Conservation (phyloP, 1,139 yeast genomes). For the Lodderomyces metapsilosis region DNA sequence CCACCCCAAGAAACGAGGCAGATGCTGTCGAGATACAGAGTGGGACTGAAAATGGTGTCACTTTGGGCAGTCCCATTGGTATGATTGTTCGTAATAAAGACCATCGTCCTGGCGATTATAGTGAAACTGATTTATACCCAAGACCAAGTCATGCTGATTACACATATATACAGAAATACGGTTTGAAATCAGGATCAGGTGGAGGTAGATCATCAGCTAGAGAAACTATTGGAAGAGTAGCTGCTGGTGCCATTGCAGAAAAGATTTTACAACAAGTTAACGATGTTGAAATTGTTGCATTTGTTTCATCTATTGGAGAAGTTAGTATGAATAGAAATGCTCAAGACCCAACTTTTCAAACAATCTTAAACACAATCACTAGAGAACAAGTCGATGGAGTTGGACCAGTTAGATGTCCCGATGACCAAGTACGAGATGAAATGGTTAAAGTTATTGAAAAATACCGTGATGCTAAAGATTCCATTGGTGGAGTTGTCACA, state of each 20-base stretch:
- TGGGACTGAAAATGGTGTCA: constrained; percentile 88
- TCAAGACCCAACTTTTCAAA: constrained; percentile 59
- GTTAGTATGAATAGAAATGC: constrained; percentile 76
- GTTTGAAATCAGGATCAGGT: constrained; percentile 89
- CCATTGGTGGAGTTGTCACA: constrained; percentile 97
- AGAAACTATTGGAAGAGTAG: constrained; percentile 97
- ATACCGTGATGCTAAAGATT: constrained; percentile 83
- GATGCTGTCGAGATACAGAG: constrained; percentile 91
- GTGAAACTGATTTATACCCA: constrained; percentile 92
- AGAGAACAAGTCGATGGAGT: constrained; percentile 84
- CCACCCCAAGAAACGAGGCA: constrained; percentile 95
- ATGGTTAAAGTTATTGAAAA: constrained; percentile 89
- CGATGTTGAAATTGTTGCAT: constrained; percentile 92
- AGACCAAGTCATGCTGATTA: constrained; percentile 98
- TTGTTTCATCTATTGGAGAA: constrained; percentile 87
- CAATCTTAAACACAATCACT: constrained; percentile 69
- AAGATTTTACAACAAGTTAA: constrained; percentile 75
- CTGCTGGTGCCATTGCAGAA: constrained; percentile 98
- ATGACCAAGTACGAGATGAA: constrained; percentile 60
- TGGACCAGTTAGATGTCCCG: constrained; percentile 96
- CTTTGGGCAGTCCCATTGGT: constrained; percentile 94
- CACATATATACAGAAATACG: constrained; percentile 89
- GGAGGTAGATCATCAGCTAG: constrained; percentile 98
- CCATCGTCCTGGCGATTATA: constrained; percentile 94
- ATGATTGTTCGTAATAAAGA: constrained; percentile 92